Percentiles rank a stretch among this genome's conserved stretches.
Evolutionary conservation across 1,139 yeast genomes (phyloP).

Genomic region (Geotrichum fermentans): DNA sequence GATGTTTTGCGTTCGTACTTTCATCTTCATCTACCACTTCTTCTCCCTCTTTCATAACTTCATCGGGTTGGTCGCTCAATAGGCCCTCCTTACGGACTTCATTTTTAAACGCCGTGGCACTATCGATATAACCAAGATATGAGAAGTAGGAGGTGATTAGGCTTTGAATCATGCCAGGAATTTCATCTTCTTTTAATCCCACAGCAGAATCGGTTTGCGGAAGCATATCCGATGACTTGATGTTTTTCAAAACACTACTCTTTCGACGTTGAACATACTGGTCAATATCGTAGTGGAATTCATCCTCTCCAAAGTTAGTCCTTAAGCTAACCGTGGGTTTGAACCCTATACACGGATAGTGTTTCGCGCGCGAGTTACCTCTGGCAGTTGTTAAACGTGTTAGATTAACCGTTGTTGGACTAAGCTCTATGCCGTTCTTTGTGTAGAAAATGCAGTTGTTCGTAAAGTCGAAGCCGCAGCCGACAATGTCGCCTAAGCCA

Average conservation of each 20-base stretch:
- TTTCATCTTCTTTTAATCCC: conserved; percentile 32
- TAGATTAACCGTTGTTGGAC: conserved; percentile 44
- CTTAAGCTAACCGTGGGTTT: conserved; percentile 46
- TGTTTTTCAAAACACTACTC: conserved; percentile 25
- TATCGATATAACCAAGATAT: conserved; percentile 67
- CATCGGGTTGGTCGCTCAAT: neutral
- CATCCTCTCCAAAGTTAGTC: conserved; percentile 67
- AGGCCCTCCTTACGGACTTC: conserved; percentile 29
- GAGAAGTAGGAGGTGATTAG: conserved; percentile 65
- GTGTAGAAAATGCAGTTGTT: conserved; percentile 67
- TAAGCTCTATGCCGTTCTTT: conserved; percentile 64
- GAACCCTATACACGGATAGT: conserved; percentile 50
- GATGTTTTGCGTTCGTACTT: conserved; percentile 34
- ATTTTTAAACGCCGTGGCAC: conserved; percentile 56
- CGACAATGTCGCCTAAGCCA: conserved; percentile 61
- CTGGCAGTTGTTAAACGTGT: neutral
- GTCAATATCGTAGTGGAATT: conserved; percentile 68
- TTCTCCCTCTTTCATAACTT: neutral
- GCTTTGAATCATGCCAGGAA: conserved; percentile 46
- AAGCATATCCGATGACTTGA: conserved; percentile 11
- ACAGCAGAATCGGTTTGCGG: neutral
- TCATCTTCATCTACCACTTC: conserved; percentile 14
- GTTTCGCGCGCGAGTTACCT: conserved; percentile 18
- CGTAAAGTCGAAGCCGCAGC: conserved; percentile 76
- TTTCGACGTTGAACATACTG: conserved; percentile 53